Evolutionary conservation across 2,329 filamentous ascomycete species (phyloP).

Genomic region (Colletotrichum musicola): DNA sequence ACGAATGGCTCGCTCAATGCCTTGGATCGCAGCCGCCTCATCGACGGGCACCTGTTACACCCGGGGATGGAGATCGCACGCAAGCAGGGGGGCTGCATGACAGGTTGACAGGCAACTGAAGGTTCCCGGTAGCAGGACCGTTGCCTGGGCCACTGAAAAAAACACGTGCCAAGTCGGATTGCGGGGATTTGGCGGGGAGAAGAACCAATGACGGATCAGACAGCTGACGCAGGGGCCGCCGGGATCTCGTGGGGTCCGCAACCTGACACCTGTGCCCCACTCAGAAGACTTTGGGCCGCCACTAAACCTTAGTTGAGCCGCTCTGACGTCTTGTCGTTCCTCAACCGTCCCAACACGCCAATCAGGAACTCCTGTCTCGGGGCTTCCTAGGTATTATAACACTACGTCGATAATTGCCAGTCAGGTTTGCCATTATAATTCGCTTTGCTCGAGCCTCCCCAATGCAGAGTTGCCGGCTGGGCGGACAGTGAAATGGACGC

Average conservation of each 20-base stretch:
- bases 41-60: constrained; percentile 31
- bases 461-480: constrained; percentile 22
- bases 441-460: neutral
- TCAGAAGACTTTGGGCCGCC: constrained; percentile 3
- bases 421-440: too few species aligned
- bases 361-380: too few species aligned
- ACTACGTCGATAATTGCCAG: too few species aligned
- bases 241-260: neutral
- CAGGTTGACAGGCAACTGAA: constrained; percentile 1
- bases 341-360: neutral
- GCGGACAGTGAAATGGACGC: neutral
- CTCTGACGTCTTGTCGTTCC: constrained; percentile 22
- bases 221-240: neutral
- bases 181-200: neutral
- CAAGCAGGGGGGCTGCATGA: constrained; percentile 25
- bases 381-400: too few species aligned
- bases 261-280: neutral
- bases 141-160: constrained; percentile 11
- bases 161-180: neutral
- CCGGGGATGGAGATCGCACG: constrained; percentile 10
- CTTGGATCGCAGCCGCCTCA: constrained; percentile 21
- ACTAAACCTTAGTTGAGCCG: constrained; percentile 41
- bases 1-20: constrained; percentile 19
- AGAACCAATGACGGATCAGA: constrained; percentile 1
- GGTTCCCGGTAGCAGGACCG: constrained; percentile 14